A percentile compares a stretch with the other conserved stretches of the same genome.
phyloP scores from a whole-genome alignment of 164 flowering plant species.

The Cinnamomum chago region DNA sequence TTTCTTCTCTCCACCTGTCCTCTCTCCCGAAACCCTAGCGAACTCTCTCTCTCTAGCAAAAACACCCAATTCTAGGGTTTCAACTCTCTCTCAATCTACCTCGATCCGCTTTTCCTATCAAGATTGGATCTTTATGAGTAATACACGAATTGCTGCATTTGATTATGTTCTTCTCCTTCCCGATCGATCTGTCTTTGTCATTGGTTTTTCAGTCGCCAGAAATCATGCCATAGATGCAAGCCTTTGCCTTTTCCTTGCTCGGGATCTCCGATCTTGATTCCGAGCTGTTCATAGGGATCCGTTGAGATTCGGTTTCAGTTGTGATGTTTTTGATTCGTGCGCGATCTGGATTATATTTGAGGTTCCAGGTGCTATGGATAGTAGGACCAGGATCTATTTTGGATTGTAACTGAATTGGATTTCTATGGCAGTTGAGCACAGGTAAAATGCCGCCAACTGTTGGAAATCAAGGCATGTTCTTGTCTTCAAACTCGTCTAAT shows the following conservation, averaged over 20 bases:
- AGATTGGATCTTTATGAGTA: neutral
- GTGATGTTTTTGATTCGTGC: constrained; percentile 3
- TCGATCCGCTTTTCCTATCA: too few species aligned
- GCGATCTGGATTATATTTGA: constrained; percentile 2
- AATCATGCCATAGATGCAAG: neutral
- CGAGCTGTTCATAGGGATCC: neutral
- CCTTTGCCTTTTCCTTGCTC: too few species aligned
- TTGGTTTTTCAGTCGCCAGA: neutral
- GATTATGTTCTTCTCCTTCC: too few species aligned
- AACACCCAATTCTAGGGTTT: constrained; percentile 3
- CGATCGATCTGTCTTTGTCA: neutral
- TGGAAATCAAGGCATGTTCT: too few species aligned
- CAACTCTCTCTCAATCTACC: neutral
- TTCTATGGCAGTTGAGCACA: constrained; percentile 45
- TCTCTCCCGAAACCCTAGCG: neutral
- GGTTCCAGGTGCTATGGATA: constrained; percentile 24
- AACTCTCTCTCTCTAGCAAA: neutral
- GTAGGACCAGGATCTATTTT: constrained; percentile 19
- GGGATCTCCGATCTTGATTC: neutral
- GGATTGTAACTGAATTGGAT: constrained; percentile 41
- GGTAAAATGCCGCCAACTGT: constrained; percentile 26
- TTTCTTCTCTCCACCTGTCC: neutral
- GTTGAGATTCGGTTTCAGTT: neutral
- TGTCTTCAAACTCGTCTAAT: neutral
- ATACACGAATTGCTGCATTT: neutral